phyloP scores from a whole-genome alignment of 306 rosid genomes.

The Hylodesmum podocarpum region DNA sequence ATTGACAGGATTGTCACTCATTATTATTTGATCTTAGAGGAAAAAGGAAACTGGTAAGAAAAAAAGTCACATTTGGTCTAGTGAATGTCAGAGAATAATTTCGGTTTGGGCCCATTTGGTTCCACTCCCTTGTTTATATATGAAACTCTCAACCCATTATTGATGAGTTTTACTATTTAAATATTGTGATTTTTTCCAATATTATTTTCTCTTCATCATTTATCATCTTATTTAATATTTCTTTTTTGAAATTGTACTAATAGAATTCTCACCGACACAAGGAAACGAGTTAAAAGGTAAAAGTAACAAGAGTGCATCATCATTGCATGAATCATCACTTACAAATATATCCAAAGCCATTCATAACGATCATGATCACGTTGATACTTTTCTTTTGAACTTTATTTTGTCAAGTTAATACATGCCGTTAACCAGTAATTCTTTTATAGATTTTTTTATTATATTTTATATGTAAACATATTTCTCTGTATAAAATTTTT shows the following conservation, averaged over 20 bases:
- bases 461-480: too few species aligned
- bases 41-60: constrained; percentile 26
- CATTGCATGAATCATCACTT: constrained; percentile 12
- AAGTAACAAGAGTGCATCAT: neutral
- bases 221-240: neutral
- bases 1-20: constrained; percentile 37
- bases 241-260: neutral
- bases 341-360: too few species aligned
- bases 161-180: neutral
- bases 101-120: constrained; percentile 41
- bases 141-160: constrained; percentile 8
- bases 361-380: too few species aligned
- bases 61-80: constrained; percentile 12
- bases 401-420: too few species aligned
- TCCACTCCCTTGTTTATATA: constrained; percentile 22
- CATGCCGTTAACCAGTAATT: too few species aligned
- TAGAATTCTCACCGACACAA: neutral
- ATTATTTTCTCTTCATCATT: neutral
- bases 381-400: too few species aligned
- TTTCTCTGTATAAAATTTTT: too few species aligned
- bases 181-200: neutral
- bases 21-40: constrained; percentile 19
- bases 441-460: too few species aligned
- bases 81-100: constrained; percentile 41
- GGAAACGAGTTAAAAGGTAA: neutral